A percentile compares a stretch with the other conserved stretches of the same genome.
These are phyloP conservation scores for Leccinum disarticulatum DNA, from an alignment of 768 basidiomycete genomes.

Conservation along the genomic window DNA sequence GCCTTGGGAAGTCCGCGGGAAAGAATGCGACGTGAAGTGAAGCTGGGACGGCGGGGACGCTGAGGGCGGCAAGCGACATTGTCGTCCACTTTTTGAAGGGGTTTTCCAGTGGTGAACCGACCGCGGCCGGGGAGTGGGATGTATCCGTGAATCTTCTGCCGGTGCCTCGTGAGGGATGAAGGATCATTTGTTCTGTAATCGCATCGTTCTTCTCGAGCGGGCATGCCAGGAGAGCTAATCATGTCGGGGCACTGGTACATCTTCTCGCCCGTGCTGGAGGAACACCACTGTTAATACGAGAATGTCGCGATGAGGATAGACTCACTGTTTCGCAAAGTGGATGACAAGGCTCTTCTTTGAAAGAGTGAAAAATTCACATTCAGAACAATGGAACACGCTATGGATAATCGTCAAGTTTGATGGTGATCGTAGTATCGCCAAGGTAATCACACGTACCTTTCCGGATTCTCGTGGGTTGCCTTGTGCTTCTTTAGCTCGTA, in stretches of 20 bases:
- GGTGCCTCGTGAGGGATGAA: constrained; percentile 27
- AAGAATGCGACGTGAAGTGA: neutral
- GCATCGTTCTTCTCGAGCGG: constrained; percentile 8
- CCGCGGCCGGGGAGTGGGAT: constrained; percentile 12
- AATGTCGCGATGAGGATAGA: neutral
- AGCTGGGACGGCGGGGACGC: neutral
- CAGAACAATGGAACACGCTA: constrained; percentile 21
- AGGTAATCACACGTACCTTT: constrained; percentile 3
- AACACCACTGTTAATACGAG: neutral
- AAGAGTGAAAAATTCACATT: constrained; percentile 20
- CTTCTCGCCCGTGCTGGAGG: constrained; percentile 25
- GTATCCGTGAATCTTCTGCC: constrained; percentile 23
- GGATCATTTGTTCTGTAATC: constrained; percentile 27
- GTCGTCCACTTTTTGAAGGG: neutral
- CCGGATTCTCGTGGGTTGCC: constrained; percentile 12
- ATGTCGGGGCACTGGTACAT: constrained; percentile 15
- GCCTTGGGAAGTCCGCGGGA: neutral
- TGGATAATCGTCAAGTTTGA: neutral
- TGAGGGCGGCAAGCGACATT: neutral
- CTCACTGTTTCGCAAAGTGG: constrained; percentile 24
- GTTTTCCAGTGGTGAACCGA: neutral
- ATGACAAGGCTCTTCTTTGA: constrained; percentile 23
- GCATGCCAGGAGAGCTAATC: neutral
- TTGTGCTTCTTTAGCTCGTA: constrained; percentile 26
- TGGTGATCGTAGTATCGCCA: neutral